These are phyloP conservation scores for Ottelia alismoides DNA, from an alignment of 106 monocot species.

Conservation along the genomic window DNA sequence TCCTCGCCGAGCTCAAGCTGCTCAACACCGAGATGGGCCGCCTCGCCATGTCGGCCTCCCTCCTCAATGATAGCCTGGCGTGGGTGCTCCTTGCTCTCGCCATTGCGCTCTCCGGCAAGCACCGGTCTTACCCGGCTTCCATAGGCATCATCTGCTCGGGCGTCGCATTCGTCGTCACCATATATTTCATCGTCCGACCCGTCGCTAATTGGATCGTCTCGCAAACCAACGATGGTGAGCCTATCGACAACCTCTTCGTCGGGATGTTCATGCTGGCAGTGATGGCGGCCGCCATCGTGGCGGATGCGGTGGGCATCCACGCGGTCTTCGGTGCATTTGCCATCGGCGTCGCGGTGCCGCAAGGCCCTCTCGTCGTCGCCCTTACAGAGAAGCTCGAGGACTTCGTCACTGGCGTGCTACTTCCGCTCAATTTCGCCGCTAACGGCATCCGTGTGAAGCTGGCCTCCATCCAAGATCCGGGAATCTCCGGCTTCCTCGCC, in stretches of 20 bases:
- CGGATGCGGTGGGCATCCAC: conserved; percentile 43
- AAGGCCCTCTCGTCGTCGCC: conserved; percentile 11
- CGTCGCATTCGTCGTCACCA: conserved; percentile 12
- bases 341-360: conserved; percentile 32
- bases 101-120: neutral
- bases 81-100: neutral
- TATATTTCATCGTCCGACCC: conserved; percentile 31
- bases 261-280: conserved; percentile 29
- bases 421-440: conserved; percentile 29
- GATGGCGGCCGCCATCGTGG: conserved; percentile 13
- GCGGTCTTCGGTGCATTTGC: conserved; percentile 36
- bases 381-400: conserved; percentile 27
- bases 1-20: conserved; percentile 3
- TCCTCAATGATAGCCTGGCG: neutral
- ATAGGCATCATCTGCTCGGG: conserved; percentile 12
- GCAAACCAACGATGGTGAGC: conserved; percentile 27
- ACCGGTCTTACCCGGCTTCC: neutral
- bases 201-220: conserved; percentile 17
- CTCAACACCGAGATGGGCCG: neutral
- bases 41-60: neutral
- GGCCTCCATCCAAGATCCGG: neutral
- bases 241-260: conserved; percentile 13
- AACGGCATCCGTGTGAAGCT: conserved; percentile 25
- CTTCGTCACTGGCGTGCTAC: conserved; percentile 14
- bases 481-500: conserved; percentile 1